A percentile compares a stretch with the other conserved stretches of the same genome.
These are phyloP conservation scores for Xylaria grammica DNA, from an alignment of 495 filamentous ascomycete species.

Conservation along the genomic window DNA sequence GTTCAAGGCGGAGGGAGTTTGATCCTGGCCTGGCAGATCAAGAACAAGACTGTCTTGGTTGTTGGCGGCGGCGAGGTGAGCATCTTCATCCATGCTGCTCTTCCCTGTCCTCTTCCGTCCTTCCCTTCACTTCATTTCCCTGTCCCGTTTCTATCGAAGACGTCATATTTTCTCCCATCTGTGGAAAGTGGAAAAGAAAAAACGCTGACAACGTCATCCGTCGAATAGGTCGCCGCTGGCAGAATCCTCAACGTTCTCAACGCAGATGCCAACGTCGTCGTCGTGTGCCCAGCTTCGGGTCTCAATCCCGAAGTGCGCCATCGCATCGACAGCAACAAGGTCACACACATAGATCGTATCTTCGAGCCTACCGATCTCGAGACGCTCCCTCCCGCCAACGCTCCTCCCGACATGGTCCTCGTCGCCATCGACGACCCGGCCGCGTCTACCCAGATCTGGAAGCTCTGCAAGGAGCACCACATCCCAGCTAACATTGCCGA, in stretches of 20 bases:
- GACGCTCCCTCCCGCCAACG: slow-evolving; percentile 34
- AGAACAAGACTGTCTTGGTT: slow-evolving; percentile 80
- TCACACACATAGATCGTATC: slow-evolving; percentile 77
- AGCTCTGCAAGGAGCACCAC: slow-evolving; percentile 80
- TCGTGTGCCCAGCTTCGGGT: slow-evolving; percentile 78
- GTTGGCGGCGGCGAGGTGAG: slow-evolving; percentile 91
- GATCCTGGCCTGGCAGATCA: slow-evolving; percentile 93
- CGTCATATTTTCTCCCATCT: slow-evolving; percentile 3
- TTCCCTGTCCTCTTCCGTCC: slow-evolving; percentile 14
- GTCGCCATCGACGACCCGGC: slow-evolving; percentile 91
- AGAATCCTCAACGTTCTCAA: slow-evolving; percentile 92
- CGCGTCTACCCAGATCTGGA: slow-evolving; percentile 86
- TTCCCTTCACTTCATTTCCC: slow-evolving; percentile 1
- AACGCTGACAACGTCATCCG: slow-evolving; percentile 10
- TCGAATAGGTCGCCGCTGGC: slow-evolving; percentile 83
- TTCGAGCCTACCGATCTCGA: slow-evolving; percentile 86
- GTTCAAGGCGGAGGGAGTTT: slow-evolving; percentile 90
- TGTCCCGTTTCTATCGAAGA: no score
- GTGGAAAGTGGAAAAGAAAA: background rate
- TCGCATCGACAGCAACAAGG: slow-evolving; percentile 73
- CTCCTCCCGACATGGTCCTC: slow-evolving; percentile 71
- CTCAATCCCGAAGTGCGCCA: slow-evolving; percentile 87
- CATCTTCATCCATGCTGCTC: slow-evolving; percentile 14
- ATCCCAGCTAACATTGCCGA: slow-evolving; percentile 96
- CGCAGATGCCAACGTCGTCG: slow-evolving; percentile 87